These are phyloP conservation scores for Kondoa subrosea DNA, from an alignment of 768 basidiomycete genomes.

Conservation along the genomic window DNA sequence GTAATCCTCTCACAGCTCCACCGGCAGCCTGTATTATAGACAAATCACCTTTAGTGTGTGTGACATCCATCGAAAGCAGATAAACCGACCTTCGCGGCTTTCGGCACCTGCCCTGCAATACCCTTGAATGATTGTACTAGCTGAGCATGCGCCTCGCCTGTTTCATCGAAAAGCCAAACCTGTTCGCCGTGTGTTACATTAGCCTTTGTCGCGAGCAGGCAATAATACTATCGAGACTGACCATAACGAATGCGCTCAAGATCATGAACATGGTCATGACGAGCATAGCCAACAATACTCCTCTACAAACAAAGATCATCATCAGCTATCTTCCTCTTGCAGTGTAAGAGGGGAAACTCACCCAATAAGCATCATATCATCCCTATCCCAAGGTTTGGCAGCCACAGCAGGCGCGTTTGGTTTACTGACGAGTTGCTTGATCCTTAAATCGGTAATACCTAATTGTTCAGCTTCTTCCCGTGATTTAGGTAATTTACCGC, in stretches of 20 bases:
- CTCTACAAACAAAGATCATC: not conserved
- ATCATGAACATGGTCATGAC: not conserved
- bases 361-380: not conserved
- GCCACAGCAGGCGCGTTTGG: not conserved
- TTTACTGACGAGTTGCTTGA: conserved; percentile 18
- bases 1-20: not conserved
- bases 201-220: not conserved
- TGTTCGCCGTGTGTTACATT: not conserved
- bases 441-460: conserved; percentile 20
- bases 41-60: not conserved
- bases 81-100: no score
- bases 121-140: no score
- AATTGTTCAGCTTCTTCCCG: conserved; percentile 9
- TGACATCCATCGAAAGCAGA: no score
- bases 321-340: not conserved
- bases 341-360: not conserved
- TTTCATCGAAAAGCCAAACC: not conserved
- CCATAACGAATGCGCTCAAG: not conserved
- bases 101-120: no score
- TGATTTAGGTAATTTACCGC: not conserved
- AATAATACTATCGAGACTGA: not conserved
- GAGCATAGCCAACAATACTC: not conserved
- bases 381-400: conserved; percentile 11
- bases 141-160: no score
- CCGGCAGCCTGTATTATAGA: not conserved